These are phyloP conservation scores for Gonapodya sp. DNA, from an alignment of 192 early-diverging fungal species.

Conservation along the genomic window DNA sequence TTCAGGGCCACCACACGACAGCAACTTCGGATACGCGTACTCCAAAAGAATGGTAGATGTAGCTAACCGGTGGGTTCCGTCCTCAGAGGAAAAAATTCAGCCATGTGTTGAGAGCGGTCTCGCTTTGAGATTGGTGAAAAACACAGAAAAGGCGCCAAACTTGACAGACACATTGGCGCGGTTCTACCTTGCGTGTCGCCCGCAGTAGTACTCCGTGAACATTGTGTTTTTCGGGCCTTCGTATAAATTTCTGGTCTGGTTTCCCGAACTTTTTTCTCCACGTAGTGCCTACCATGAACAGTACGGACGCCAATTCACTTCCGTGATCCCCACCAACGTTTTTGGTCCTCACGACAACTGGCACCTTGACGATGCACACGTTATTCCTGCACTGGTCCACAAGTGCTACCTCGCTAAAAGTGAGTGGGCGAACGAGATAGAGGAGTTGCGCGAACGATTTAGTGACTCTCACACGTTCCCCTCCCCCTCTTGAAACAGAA, in stretches of 20 bases:
- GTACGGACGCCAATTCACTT: slow-evolving; percentile 68
- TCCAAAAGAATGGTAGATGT: slow-evolving; percentile 79
- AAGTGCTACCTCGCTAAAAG: slow-evolving; percentile 74
- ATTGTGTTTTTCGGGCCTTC: slow-evolving; percentile 6
- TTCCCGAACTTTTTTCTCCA: neutral
- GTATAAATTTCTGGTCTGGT: slow-evolving; percentile 1
- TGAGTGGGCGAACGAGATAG: slow-evolving; percentile 22
- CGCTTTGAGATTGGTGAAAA: too few species aligned
- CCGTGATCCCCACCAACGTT: slow-evolving; percentile 72
- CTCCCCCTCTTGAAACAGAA: slow-evolving; percentile 25
- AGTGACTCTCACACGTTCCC: neutral
- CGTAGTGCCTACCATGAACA: slow-evolving; percentile 64
- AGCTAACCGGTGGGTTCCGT: slow-evolving; percentile 52
- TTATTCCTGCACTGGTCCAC: slow-evolving; percentile 69
- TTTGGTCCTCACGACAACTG: slow-evolving; percentile 77
- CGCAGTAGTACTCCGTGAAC: too few species aligned
- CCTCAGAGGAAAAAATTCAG: slow-evolving; percentile 12
- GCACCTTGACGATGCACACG: slow-evolving; percentile 66
- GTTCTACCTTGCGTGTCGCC: too few species aligned
- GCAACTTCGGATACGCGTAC: slow-evolving; percentile 75
- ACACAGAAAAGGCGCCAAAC: too few species aligned
- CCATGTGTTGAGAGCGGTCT: too few species aligned
- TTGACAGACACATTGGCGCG: too few species aligned
- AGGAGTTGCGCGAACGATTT: too few species aligned
- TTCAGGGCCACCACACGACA: slow-evolving; percentile 66